These are phyloP conservation scores for Tuber magnatum DNA, from an alignment of 495 filamentous ascomycete genomes.

Conservation along the genomic window DNA sequence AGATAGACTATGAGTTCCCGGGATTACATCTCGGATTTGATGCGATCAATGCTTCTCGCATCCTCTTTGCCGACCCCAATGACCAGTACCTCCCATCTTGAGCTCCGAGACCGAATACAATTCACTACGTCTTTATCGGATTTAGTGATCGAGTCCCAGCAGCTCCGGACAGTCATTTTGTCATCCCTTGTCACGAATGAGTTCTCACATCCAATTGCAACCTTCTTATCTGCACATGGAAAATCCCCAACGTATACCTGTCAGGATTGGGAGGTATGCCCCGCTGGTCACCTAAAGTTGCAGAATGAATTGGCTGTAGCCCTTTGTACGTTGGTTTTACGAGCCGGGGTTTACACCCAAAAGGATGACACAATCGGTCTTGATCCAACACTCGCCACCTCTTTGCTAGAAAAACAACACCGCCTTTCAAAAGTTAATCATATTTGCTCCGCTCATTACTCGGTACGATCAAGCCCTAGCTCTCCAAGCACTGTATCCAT, in stretches of 20 bases:
- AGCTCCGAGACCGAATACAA: conserved; percentile 16
- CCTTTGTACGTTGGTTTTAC: conserved; percentile 30
- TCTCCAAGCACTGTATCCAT: conserved; percentile 22
- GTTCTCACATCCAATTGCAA: conserved; percentile 18
- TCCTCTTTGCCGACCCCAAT: conserved; percentile 18
- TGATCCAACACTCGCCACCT: conserved; percentile 23
- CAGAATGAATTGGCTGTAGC: conserved; percentile 23
- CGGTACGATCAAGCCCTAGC: conserved; percentile 9
- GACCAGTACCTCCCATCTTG: conserved; percentile 9
- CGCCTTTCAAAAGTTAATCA: conserved; percentile 10
- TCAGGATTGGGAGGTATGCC: conserved; percentile 33
- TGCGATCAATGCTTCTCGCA: conserved; percentile 18
- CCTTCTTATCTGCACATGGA: conserved; percentile 19
- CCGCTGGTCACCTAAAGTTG: conserved; percentile 12
- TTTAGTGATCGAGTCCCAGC: conserved; percentile 23
- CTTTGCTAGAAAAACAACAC: conserved; percentile 29
- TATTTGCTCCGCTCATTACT: conserved; percentile 17
- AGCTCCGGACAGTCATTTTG: conserved; percentile 25
- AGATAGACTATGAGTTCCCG: conserved; percentile 15
- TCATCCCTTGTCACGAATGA: conserved; percentile 24
- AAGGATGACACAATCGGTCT: conserved; percentile 20
- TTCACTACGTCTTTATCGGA: conserved; percentile 23
- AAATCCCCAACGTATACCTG: conserved; percentile 24
- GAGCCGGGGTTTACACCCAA: conserved; percentile 23
- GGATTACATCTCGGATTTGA: conserved; percentile 20